These are phyloP conservation scores for Wickerhamiella musiphila DNA, from an alignment of 805 yeast species.

Conservation along the genomic window DNA sequence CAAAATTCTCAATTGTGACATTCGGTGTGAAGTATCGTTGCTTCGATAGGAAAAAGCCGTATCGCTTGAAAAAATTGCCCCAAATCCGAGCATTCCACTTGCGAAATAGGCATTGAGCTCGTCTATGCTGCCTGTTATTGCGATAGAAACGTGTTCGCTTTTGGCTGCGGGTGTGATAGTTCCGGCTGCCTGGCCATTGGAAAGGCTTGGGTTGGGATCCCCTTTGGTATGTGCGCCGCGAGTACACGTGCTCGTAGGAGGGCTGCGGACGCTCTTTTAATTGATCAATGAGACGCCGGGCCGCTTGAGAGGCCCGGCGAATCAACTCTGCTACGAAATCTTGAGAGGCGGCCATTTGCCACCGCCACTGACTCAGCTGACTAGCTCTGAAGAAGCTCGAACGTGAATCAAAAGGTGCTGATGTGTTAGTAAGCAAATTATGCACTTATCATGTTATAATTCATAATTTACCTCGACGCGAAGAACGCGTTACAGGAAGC, in stretches of 20 bases:
- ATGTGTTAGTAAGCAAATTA: too few relatives aligned
- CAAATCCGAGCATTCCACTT: background rate
- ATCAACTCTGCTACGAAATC: conserved; percentile 6
- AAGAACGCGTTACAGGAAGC: too few relatives aligned
- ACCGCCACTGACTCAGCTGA: too few relatives aligned
- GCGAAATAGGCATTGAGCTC: background rate
- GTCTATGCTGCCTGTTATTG: conserved; percentile 1
- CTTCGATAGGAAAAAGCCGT: background rate
- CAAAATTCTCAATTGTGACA: background rate
- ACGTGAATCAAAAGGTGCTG: too few relatives aligned
- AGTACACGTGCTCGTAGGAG: conserved; percentile 9
- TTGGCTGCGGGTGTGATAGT: background rate
- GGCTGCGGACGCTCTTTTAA: conserved; percentile 6
- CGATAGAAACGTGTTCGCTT: conserved; percentile 1
- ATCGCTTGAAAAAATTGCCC: background rate
- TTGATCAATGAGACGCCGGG: conserved; percentile 8
- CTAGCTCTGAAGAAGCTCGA: too few relatives aligned
- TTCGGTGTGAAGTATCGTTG: too few relatives aligned
- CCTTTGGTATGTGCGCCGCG: conserved; percentile 6
- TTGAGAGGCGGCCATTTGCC: too few relatives aligned
- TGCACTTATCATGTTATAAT: too few relatives aligned
- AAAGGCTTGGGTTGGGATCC: background rate
- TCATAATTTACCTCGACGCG: too few relatives aligned
- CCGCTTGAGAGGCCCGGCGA: conserved; percentile 9
- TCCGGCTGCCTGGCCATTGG: background rate